phyloP scores from a whole-genome alignment of 495 filamentous ascomycete species.

The Annulohypoxylon nitens region DNA sequence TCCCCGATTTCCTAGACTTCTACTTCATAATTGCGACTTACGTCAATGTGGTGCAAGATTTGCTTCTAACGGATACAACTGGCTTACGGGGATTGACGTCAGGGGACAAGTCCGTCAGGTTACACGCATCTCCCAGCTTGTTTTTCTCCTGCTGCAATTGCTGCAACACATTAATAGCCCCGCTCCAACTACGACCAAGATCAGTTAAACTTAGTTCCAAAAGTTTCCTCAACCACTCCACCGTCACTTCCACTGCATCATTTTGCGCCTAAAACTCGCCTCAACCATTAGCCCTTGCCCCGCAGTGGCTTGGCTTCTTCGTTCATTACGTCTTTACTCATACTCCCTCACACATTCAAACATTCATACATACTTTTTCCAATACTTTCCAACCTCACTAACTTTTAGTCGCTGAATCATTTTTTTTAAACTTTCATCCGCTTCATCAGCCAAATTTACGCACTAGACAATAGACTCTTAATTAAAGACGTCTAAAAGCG shows the following conservation, averaged over 20 bases:
- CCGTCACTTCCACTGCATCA: slow-evolving; percentile 30
- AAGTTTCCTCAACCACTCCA: slow-evolving; percentile 9
- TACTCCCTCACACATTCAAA: slow-evolving; percentile 1
- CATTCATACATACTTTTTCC: neutral
- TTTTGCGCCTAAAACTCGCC: slow-evolving; percentile 35
- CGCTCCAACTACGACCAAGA: slow-evolving; percentile 28
- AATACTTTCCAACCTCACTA: slow-evolving; percentile 9
- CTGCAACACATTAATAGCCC: slow-evolving; percentile 24
- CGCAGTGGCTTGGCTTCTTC: slow-evolving; percentile 8
- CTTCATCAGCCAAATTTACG: slow-evolving; percentile 11
- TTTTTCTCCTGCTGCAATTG: slow-evolving; percentile 13
- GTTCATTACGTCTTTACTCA: slow-evolving; percentile 22
- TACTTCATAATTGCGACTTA: slow-evolving; percentile 5
- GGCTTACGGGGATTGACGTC: slow-evolving; percentile 40
- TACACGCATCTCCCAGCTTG: slow-evolving; percentile 37
- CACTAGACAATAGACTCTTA: neutral
- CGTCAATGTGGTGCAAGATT: slow-evolving; percentile 8
- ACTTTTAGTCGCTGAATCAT: slow-evolving; percentile 16
- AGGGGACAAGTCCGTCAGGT: slow-evolving; percentile 36
- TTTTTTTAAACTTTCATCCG: slow-evolving; percentile 31
- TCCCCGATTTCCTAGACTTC: neutral
- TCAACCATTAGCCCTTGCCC: slow-evolving; percentile 11
- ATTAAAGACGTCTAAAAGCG: neutral
- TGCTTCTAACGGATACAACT: slow-evolving; percentile 15
- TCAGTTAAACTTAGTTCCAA: neutral